Base-by-base conservation (phyloP, 2,329 filamentous ascomycete species). In the Fusarium camptoceras region DNA sequence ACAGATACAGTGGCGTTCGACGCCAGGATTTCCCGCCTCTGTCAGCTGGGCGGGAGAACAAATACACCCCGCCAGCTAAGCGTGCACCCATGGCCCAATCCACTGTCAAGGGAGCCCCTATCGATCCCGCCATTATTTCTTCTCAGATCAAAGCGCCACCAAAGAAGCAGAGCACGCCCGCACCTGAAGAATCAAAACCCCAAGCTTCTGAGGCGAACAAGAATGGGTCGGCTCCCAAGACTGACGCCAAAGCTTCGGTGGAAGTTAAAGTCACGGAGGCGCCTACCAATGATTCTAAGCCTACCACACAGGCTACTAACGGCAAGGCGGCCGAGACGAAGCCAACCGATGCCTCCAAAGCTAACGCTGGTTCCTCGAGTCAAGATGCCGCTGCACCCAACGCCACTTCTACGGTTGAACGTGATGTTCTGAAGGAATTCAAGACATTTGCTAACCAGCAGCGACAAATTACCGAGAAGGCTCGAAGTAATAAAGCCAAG, bases 41-140 rank as follows among this genome's bases (percentile, higher is more conserved):
- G 31, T 77, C 82, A 22, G 62, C 55, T 49, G 81, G 79, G 44
- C 81, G 84, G 20, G 83, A 85, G 71, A 88, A 88, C 80, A 95
- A 93, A 80, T 99, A 99, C 79, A 97, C 92, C 1, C 95, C 96
- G 34, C 96, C 96, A 7, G 95, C 93, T 20, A 89, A 93, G 79
- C 89, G 96, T 73, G 92, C 94, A 11, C 93, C 93, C 20, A 88
- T 92, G 31, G 89, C 86, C 27, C 88, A 93, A 68, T 84, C 93
- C 7, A 92, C 91, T 11, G 90, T 94, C 24, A 86, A 89, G 70
- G 92, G 93, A 44, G 92, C 89, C 42, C 93, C 93, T 16, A 88
- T 95, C 53, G 93, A 97, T 77, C 93, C 94, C 64, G 93, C 94
- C 34, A 97, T 97, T 76, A 97, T 98, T 75, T 95, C 93, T 9